These are phyloP conservation scores for Parachaetomium inaequale DNA, from an alignment of 495 filamentous ascomycete species.

Conservation along the genomic window DNA sequence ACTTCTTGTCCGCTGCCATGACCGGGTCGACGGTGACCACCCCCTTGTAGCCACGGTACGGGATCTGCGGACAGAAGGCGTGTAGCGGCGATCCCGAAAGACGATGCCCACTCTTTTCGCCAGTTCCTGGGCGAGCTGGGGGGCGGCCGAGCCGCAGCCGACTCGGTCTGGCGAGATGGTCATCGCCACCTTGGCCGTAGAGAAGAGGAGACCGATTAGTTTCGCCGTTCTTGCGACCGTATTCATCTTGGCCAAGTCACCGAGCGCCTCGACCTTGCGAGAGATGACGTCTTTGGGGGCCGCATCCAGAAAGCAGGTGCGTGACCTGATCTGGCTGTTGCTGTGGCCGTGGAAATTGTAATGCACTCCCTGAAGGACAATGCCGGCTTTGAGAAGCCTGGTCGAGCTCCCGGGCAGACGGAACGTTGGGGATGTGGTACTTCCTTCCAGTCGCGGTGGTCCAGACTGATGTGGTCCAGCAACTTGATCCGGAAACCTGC, in stretches of 20 bases:
- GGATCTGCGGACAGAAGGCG: conserved; percentile 50
- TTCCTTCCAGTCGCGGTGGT: neutral
- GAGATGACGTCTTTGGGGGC: conserved; percentile 39
- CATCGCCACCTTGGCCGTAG: conserved; percentile 39
- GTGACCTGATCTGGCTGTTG: conserved; percentile 52
- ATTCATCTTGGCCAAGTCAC: conserved; percentile 51
- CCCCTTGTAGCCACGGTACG: conserved; percentile 52
- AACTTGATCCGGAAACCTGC: neutral
- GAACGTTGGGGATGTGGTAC: neutral
- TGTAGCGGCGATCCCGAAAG: conserved; percentile 44
- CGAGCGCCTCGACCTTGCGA: conserved; percentile 39
- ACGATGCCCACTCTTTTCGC: conserved; percentile 35
- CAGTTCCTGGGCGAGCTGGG: conserved; percentile 36
- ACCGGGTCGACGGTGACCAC: conserved; percentile 46
- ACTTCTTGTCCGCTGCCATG: conserved; percentile 27
- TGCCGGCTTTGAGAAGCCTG: conserved; percentile 37
- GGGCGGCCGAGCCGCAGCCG: conserved; percentile 48
- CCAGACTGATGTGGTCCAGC: neutral
- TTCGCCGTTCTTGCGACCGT: conserved; percentile 51
- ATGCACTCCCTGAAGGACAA: conserved; percentile 39
- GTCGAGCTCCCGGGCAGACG: neutral
- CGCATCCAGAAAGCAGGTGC: conserved; percentile 45
- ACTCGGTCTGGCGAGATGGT: conserved; percentile 37
- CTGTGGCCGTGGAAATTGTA: conserved; percentile 54
- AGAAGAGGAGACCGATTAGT: conserved; percentile 50